These are phyloP conservation scores for Amniculicola lignicola DNA, from an alignment of 495 filamentous ascomycete genomes.

Conservation along the genomic window DNA sequence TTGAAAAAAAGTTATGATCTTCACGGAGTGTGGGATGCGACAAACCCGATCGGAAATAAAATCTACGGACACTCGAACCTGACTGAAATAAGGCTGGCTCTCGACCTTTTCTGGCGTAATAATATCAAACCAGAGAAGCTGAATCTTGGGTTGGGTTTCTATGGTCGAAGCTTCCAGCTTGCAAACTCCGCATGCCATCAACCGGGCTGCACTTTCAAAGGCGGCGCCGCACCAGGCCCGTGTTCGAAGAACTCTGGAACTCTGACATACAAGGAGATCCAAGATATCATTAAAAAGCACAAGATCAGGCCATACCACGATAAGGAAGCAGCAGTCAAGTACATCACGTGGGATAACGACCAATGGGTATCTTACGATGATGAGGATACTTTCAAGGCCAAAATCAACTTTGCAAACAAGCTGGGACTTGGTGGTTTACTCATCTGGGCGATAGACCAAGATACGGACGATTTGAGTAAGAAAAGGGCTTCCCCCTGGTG, in stretches of 20 bases:
- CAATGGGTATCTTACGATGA: constrained; percentile 49
- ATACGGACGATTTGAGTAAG: not conserved
- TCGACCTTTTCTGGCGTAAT: constrained; percentile 46
- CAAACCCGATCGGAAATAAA: constrained; percentile 28
- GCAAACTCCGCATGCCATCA: constrained; percentile 35
- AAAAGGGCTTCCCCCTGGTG: not conserved
- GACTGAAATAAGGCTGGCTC: constrained; percentile 41
- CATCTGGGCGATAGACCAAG: not conserved
- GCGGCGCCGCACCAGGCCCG: constrained; percentile 34
- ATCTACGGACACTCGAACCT: constrained; percentile 44
- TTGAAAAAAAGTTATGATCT: constrained; percentile 46
- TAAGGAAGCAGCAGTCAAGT: constrained; percentile 41
- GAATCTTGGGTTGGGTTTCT: constrained; percentile 47
- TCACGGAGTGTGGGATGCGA: constrained; percentile 43
- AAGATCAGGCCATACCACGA: constrained; percentile 29
- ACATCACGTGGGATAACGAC: constrained; percentile 40
- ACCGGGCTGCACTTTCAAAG: constrained; percentile 39
- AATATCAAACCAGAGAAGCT: constrained; percentile 40
- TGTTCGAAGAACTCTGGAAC: constrained; percentile 42
- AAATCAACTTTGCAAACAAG: not conserved
- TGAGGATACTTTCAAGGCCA: not conserved
- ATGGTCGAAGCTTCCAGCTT: constrained; percentile 46
- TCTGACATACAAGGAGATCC: constrained; percentile 46
- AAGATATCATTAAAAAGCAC: constrained; percentile 33
- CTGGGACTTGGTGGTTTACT: not conserved